A percentile compares a stretch with the other conserved stretches of the same genome.
Conservation (phyloP, 495 filamentous ascomycete genomes). For the Penicillium antarcticum region DNA sequence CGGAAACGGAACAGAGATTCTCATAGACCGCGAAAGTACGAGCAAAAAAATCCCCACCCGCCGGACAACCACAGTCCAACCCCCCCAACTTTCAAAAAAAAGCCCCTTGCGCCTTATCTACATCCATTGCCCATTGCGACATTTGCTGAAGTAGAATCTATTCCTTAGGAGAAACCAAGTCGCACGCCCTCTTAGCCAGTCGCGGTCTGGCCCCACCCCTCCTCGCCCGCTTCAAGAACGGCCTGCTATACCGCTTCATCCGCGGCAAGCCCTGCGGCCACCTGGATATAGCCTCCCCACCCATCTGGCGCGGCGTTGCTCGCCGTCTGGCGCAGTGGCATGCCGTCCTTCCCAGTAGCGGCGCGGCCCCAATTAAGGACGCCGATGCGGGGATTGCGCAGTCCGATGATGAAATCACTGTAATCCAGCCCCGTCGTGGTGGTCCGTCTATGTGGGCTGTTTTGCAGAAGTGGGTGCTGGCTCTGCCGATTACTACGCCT, state of each 20-base stretch:
- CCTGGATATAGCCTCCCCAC: constrained; percentile 66
- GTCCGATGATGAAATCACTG: constrained; percentile 39
- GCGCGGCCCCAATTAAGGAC: constrained; percentile 6
- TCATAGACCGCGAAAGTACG: constrained; percentile 95
- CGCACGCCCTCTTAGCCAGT: constrained; percentile 72
- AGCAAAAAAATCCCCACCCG: constrained; percentile 31
- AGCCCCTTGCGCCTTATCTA: constrained; percentile 3
- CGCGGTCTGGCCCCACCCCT: constrained; percentile 80
- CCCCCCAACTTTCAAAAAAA: not conserved
- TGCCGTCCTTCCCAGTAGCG: constrained; percentile 56
- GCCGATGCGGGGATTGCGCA: constrained; percentile 15
- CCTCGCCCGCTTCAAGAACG: constrained; percentile 92
- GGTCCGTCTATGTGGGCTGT: constrained; percentile 87
- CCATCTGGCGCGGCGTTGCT: constrained; percentile 80
- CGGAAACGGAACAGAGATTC: constrained; percentile 86
- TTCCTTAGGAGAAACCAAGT: constrained; percentile 60
- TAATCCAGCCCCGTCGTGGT: constrained; percentile 58
- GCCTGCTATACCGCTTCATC: constrained; percentile 90
- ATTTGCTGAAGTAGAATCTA: constrained; percentile 35
- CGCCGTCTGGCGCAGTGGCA: constrained; percentile 89
- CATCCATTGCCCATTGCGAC: constrained; percentile 30
- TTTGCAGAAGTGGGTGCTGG: constrained; percentile 91
- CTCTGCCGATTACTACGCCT: constrained; percentile 69
- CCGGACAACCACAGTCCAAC: constrained; percentile 1
- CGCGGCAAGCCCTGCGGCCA: constrained; percentile 74